Base-by-base conservation (phyloP, 2,329 filamentous ascomycete genomes). In the Diplodia mutila region DNA sequence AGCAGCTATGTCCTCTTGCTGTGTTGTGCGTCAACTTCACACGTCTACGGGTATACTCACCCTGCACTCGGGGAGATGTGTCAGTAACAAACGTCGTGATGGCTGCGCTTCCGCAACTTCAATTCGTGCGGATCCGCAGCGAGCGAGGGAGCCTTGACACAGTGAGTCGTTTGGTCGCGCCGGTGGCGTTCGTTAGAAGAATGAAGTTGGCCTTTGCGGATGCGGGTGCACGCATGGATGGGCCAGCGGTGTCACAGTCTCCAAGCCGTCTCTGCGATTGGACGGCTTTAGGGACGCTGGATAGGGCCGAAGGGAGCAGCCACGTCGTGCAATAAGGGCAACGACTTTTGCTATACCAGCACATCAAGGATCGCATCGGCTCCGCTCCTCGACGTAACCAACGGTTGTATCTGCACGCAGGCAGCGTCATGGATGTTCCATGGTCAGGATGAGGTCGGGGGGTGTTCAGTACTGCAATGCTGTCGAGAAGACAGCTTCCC, bases 41-140 rank as follows among this genome's bases (percentile, higher is more conserved):
- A 61, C 57, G 37, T 61, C 57, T 61, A 32, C 57, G 57, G 57
- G 39, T 61, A 61, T 61, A 48, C 23, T 61, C 57, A 61, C 57
- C 57, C 57, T 46, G 27, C 27, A 6, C 27, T 37, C 42, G 59
- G 42, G 16, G n/a, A 51, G 49, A 52, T 21, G 42, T 63, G 59
- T 46, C 59, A 49, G 25, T 29, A 11, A 32, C 39, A 49, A 59
- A 21, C n/a, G 23, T 34, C 59, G 59, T 16, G 27, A 51, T 49
- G 25, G 8, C 9, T 21, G 23, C 59, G 59, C 59, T 51, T 63
- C 59, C 42, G 59, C 59, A 48, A n/a, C 46, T 11, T 27, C 59
- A 34, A 16, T 11, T 49, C 42, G 46, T 51, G 59, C 59, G 59
- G 59, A 34, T 51, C 59, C 59, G 59, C 59, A 63, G 42, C 18